These are phyloP conservation scores for Beauveria sp. DNA, from an alignment of 2,329 filamentous ascomycete genomes.

Conservation along the genomic window DNA sequence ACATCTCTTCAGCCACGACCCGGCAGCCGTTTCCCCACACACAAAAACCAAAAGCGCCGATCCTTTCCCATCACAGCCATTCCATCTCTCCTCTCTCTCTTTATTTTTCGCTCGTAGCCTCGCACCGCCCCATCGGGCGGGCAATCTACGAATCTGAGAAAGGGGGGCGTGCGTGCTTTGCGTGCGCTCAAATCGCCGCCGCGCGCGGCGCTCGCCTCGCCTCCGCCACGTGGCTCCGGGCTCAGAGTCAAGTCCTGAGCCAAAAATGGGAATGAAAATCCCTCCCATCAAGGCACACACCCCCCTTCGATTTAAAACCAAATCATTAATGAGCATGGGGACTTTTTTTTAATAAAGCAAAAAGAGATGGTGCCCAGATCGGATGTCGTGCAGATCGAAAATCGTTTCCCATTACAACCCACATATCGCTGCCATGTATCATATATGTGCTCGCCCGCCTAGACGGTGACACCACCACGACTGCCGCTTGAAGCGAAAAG, in stretches of 20 bases:
- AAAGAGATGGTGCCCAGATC: conserved; percentile 8
- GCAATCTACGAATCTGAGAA: no score
- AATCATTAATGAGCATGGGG: neutral
- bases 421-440: neutral
- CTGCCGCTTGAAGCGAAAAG: neutral
- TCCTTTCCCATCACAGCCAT: neutral
- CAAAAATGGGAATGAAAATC: neutral
- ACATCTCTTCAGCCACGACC: no score
- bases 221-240: conserved; percentile 9
- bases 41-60: neutral
- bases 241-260: conserved; percentile 10
- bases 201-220: neutral
- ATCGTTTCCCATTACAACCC: neutral
- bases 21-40: neutral
- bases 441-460: no score
- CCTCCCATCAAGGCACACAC: conserved; percentile 1
- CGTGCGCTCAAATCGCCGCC: neutral
- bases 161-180: no score
- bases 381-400: conserved; percentile 8
- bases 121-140: neutral
- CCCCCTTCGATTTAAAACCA: neutral
- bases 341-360: neutral
- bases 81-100: neutral
- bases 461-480: neutral
- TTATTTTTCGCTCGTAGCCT: neutral